Evolutionary conservation across 345 rosid genomes (phyloP).

Genomic region (Camelina laxa): DNA sequence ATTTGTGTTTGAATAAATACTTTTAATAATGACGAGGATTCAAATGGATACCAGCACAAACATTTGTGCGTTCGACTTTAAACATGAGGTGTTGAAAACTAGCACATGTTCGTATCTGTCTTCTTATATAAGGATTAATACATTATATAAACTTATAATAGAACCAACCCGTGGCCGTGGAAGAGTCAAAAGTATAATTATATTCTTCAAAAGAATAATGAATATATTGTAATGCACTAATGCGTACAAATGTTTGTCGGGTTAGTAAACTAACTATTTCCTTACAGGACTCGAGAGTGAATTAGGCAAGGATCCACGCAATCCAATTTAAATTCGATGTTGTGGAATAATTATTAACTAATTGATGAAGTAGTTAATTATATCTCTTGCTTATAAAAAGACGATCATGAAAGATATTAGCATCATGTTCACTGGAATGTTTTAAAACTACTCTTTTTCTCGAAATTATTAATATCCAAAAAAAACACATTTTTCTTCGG

Average conservation of each 20-base stretch:
- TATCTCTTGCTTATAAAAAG: not conserved
- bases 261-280: not conserved
- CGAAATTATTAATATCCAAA: conserved; percentile 16
- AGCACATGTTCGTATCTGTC: conserved; percentile 5
- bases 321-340: conserved; percentile 1
- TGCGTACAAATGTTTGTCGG: conserved; percentile 21
- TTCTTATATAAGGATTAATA: not conserved
- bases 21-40: not conserved
- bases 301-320: not conserved
- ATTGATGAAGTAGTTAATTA: not conserved
- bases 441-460: not conserved
- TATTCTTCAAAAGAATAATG: not conserved
- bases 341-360: not conserved
- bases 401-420: conserved; percentile 7
- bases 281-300: not conserved
- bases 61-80: not conserved
- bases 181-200: conserved; percentile 8
- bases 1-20: not conserved
- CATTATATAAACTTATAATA: not conserved
- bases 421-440: conserved; percentile 30
- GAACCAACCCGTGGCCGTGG: not conserved
- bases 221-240: not conserved
- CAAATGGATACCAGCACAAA: not conserved
- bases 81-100: not conserved
- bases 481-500: not conserved